Evolutionary conservation across 768 basidiomycete species (phyloP).

Genomic region (Russula lepida): DNA sequence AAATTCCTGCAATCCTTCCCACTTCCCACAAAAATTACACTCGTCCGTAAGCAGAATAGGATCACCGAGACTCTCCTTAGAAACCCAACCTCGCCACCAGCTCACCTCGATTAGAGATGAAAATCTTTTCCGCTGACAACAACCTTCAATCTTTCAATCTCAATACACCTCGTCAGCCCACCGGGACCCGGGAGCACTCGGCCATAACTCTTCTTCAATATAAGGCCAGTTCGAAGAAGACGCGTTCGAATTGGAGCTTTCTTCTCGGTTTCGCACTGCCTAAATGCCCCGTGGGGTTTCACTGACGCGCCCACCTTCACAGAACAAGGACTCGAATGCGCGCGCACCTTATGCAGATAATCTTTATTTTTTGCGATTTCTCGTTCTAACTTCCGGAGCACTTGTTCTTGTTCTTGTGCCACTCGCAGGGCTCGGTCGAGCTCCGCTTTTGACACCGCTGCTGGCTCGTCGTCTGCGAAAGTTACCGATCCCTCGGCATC

Average conservation of each 20-base stretch:
- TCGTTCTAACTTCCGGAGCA: slow-evolving; percentile 44
- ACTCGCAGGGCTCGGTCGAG: slow-evolving; percentile 50
- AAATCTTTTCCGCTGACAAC: too few relatives aligned
- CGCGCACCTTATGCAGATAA: slow-evolving; percentile 58
- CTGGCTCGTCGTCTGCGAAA: slow-evolving; percentile 54
- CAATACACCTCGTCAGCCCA: slow-evolving; percentile 21
- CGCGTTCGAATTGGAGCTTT: not conserved
- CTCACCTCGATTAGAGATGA: not conserved
- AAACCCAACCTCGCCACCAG: not conserved
- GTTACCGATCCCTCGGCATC: slow-evolving; percentile 64
- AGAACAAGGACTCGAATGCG: slow-evolving; percentile 7
- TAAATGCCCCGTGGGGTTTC: not conserved
- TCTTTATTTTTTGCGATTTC: slow-evolving; percentile 59
- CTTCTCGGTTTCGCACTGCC: slow-evolving; percentile 21
- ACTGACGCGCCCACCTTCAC: not conserved
- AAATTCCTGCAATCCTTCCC: too few relatives aligned
- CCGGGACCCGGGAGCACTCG: not conserved
- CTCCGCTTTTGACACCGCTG: slow-evolving; percentile 49
- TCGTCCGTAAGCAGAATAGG: not conserved
- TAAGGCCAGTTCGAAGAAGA: slow-evolving; percentile 7
- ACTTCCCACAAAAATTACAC: not conserved
- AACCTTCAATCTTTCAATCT: too few relatives aligned
- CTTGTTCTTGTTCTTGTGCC: slow-evolving; percentile 46
- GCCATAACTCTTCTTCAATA: slow-evolving; percentile 17
- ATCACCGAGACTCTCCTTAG: not conserved